phyloP scores from a whole-genome alignment of 1,284 basidiomycete species.

The Anthracocystis panici-leucophaei region DNA sequence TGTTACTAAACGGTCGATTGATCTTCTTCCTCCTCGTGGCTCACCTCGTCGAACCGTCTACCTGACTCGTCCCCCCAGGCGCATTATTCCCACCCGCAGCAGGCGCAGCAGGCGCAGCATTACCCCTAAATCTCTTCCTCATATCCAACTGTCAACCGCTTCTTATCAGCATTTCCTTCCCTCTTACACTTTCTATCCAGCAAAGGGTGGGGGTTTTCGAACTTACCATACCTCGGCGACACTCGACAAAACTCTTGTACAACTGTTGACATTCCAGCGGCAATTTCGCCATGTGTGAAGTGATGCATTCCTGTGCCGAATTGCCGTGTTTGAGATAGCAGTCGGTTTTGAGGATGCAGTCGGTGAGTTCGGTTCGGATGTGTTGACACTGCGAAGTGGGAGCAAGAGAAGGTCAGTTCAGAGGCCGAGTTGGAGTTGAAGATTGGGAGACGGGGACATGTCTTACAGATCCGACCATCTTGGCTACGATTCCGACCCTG shows the following conservation, averaged over 20 bases:
- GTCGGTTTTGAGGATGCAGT: conserved; percentile 52
- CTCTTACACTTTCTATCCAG: not conserved
- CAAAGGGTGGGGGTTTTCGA: not conserved
- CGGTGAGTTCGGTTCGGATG: conserved; percentile 55
- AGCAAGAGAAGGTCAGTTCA: not conserved
- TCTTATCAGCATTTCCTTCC: not conserved
- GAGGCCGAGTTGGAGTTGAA: not conserved
- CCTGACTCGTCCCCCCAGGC: conserved; percentile 47
- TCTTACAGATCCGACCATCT: conserved; percentile 46
- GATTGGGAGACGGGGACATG: not conserved
- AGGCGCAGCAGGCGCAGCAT: conserved; percentile 49
- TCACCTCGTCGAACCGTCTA: conserved; percentile 19
- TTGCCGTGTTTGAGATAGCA: conserved; percentile 51
- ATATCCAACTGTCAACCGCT: conserved; percentile 46
- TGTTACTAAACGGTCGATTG: not conserved
- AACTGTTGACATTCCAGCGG: conserved; percentile 58
- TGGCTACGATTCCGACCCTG: not conserved
- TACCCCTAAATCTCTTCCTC: conserved; percentile 58
- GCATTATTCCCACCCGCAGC: conserved; percentile 38
- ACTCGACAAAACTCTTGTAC: conserved; percentile 60
- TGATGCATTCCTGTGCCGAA: conserved; percentile 56
- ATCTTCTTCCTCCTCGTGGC: not conserved
- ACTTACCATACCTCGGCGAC: conserved; percentile 57
- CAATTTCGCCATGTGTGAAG: conserved; percentile 51
- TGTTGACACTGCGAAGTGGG: conserved; percentile 34